Conservation (phyloP, 352 stramenopile genomes). For the Phytophthora chlamydospora region DNA sequence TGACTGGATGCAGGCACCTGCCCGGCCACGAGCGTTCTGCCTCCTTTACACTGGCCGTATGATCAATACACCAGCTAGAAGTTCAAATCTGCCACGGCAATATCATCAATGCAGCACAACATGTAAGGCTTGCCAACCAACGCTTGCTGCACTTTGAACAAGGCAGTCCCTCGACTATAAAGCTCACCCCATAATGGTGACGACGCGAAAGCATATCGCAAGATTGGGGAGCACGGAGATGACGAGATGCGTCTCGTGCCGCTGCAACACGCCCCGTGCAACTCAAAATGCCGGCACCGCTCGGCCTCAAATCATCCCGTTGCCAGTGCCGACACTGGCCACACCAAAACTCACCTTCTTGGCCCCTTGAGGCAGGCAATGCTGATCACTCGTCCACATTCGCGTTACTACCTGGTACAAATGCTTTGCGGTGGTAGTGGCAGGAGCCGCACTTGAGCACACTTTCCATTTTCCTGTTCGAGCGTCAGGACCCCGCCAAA, state of each 20-base stretch:
- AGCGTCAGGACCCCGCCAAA: conserved; percentile 5
- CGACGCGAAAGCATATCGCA: not conserved
- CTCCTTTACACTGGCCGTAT: no score
- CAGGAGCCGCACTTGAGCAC: not conserved
- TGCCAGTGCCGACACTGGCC: conserved; percentile 8
- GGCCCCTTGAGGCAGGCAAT: conserved; percentile 3
- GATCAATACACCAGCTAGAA: no score
- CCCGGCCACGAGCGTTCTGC: no score
- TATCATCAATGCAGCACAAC: no score
- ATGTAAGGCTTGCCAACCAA: no score
- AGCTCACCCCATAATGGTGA: not conserved
- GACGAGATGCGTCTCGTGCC: not conserved
- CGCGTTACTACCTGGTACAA: conserved; percentile 4
- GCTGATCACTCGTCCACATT: conserved; percentile 11
- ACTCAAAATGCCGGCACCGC: conserved; percentile 5
- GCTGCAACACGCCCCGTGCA: not conserved
- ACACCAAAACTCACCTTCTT: conserved; percentile 9
- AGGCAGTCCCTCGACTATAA: no score
- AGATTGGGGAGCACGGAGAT: conserved; percentile 4
- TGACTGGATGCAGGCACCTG: no score
- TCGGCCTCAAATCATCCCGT: conserved; percentile 20
- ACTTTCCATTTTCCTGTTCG: conserved; percentile 34
- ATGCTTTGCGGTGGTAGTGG: not conserved
- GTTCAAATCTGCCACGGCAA: no score
- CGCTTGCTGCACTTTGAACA: no score